Percentiles rank a stretch among this genome's conserved stretches.
phyloP scores from a whole-genome alignment of 2,329 filamentous ascomycete species.

The Aspergillus neotritici region DNA sequence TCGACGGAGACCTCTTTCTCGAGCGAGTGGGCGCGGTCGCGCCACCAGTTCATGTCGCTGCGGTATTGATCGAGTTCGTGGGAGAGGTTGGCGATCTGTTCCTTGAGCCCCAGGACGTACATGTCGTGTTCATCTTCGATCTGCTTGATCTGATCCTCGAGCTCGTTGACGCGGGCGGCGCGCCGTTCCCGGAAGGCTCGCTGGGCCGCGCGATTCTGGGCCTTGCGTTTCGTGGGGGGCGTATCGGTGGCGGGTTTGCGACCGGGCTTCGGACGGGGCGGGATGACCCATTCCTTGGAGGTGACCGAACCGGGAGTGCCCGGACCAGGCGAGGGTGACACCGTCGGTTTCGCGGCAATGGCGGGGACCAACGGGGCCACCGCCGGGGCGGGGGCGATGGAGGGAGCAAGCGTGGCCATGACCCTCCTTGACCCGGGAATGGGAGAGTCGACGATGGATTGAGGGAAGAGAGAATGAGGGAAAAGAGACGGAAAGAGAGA shows the following conservation, averaged over 20 bases:
- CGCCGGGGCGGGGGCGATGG: conserved; percentile 36
- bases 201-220: conserved; percentile 89
- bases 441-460: conserved; percentile 26
- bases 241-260: conserved; percentile 92
- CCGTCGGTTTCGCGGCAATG: conserved; percentile 35
- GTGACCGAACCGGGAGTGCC: conserved; percentile 54
- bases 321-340: conserved; percentile 36
- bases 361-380: conserved; percentile 33
- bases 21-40: conserved; percentile 53
- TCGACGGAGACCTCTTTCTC: conserved; percentile 55
- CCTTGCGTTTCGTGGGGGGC: conserved; percentile 86
- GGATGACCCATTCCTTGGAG: conserved; percentile 79
- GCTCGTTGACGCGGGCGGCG: conserved; percentile 72
- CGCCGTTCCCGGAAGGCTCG: conserved; percentile 83
- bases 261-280: conserved; percentile 79
- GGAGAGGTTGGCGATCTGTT: conserved; percentile 54
- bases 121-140: conserved; percentile 45
- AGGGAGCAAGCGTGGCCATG: conserved; percentile 32
- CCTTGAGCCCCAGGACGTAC: conserved; percentile 47
- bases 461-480: conserved; percentile 1
- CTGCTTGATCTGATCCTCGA: conserved; percentile 48
- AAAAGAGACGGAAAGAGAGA: conserved; percentile 7
- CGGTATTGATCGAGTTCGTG: conserved; percentile 62
- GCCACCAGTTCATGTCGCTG: conserved; percentile 44
- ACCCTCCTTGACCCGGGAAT: conserved; percentile 27